These are phyloP conservation scores for Glutinoglossum americanum DNA, from an alignment of 495 filamentous ascomycete genomes.

Conservation along the genomic window DNA sequence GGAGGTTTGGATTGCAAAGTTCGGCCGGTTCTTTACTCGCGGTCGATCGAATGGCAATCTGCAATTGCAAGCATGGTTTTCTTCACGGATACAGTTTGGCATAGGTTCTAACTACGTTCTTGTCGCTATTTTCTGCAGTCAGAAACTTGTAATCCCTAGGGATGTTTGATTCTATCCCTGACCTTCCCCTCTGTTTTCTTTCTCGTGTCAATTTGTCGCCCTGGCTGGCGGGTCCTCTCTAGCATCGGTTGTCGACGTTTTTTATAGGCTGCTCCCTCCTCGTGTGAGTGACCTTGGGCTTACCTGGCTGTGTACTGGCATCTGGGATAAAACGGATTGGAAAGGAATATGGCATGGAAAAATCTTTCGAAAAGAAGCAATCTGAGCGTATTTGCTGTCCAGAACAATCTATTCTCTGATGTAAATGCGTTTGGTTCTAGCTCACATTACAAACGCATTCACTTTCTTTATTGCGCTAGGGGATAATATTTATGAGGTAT, in stretches of 20 bases:
- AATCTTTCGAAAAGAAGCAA: not conserved
- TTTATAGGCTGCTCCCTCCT: not conserved
- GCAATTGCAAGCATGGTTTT: not conserved
- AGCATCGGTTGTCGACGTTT: not conserved
- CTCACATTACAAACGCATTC: not conserved
- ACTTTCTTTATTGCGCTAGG: not conserved
- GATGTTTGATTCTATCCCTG: not conserved
- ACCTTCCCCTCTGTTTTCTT: not conserved
- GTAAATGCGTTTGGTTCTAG: not conserved
- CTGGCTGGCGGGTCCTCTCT: not conserved
- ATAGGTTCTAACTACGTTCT: not conserved
- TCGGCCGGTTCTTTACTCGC: not conserved
- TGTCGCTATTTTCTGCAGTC: not conserved
- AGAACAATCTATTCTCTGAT: not conserved
- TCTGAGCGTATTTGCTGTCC: not conserved
- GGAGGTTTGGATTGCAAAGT: not conserved
- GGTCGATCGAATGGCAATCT: not conserved
- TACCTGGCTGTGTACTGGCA: not conserved
- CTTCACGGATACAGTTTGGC: not conserved
- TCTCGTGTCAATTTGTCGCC: not conserved
- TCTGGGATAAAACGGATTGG: constrained; percentile 1
- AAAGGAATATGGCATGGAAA: not conserved
- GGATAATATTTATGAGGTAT: not conserved
- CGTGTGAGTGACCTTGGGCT: not conserved
- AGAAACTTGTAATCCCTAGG: not conserved